Conservation (phyloP, 1,284 basidiomycete species). For the Boletus calvinii region DNA sequence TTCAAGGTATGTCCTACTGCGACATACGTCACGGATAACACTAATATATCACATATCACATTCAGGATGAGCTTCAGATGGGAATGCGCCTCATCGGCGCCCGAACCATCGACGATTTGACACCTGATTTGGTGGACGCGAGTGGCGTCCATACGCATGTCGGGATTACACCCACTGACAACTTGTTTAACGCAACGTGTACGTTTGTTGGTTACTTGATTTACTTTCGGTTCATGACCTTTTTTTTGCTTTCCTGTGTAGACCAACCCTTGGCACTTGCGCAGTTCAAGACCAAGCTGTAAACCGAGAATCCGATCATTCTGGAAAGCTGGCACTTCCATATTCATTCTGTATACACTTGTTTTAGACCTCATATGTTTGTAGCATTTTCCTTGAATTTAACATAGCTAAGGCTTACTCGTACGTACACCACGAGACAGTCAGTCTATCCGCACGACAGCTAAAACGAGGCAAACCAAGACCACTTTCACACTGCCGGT, state of each 20-base stretch:
- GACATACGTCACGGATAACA: slow-evolving; percentile 13
- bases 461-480: no score
- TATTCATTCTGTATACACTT: not conserved
- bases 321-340: not conserved
- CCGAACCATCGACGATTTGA: slow-evolving; percentile 51
- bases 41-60: not conserved
- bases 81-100: slow-evolving; percentile 66
- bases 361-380: not conserved
- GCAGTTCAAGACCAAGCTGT: slow-evolving; percentile 28
- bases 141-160: slow-evolving; percentile 42
- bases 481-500: not conserved
- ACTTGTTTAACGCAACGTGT: slow-evolving; percentile 55
- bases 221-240: slow-evolving; percentile 2
- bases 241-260: slow-evolving; percentile 2
- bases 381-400: not conserved
- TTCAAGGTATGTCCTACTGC: slow-evolving; percentile 33
- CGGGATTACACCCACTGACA: slow-evolving; percentile 43
- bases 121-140: slow-evolving; percentile 54
- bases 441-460: no score
- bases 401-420: not conserved
- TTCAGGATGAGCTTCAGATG: slow-evolving; percentile 57
- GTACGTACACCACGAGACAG: slow-evolving; percentile 7
- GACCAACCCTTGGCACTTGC: slow-evolving; percentile 35
- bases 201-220: slow-evolving; percentile 27
- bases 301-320: not conserved